A percentile compares a stretch with the other conserved stretches of the same genome.
phyloP scores from a whole-genome alignment of 2,329 filamentous ascomycete genomes.

The Leptosphaerulina australis region DNA sequence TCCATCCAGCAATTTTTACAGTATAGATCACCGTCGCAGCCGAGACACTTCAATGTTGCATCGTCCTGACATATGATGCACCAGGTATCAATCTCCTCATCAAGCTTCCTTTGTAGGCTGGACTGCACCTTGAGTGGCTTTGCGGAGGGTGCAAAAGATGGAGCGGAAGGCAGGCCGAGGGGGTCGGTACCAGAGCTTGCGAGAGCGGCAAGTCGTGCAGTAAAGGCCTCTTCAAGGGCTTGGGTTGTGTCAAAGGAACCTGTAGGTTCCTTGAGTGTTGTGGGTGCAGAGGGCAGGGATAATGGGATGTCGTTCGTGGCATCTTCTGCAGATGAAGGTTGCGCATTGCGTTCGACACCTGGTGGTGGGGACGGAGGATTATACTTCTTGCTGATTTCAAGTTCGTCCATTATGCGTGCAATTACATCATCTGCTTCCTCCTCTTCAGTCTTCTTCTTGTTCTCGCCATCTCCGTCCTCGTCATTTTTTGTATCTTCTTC shows the following conservation, averaged over 20 bases:
- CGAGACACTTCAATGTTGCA: slow-evolving; percentile 72
- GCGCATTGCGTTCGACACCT: slow-evolving; percentile 17
- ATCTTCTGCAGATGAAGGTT: slow-evolving; percentile 5
- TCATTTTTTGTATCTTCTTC: slow-evolving; percentile 27
- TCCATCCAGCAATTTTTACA: slow-evolving; percentile 81
- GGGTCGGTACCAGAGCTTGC: slow-evolving; percentile 37
- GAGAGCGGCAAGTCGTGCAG: slow-evolving; percentile 53
- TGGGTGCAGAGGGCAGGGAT: slow-evolving; percentile 54
- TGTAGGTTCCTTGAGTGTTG: slow-evolving; percentile 26
- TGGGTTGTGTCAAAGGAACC: slow-evolving; percentile 36
- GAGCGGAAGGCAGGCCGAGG: slow-evolving; percentile 54
- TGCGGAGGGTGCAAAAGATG: slow-evolving; percentile 50
- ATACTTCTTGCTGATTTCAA: slow-evolving; percentile 53
- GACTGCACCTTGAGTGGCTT: slow-evolving; percentile 45
- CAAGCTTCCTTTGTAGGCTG: slow-evolving; percentile 56
- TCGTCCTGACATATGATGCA: slow-evolving; percentile 84
- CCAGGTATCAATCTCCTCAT: slow-evolving; percentile 77
- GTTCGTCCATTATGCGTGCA: slow-evolving; percentile 53
- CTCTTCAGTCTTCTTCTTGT: slow-evolving; percentile 40
- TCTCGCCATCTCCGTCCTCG: slow-evolving; percentile 21
- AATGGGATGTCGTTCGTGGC: slow-evolving; percentile 21
- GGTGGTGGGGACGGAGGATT: slow-evolving; percentile 32
- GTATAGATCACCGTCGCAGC: slow-evolving; percentile 74
- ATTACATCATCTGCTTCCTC: slow-evolving; percentile 56
- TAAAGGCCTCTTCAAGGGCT: slow-evolving; percentile 53